Evolutionary conservation across 768 basidiomycete genomes (phyloP), one percentile per base, ranked within the genome.

Genomic region (Jaapia argillacea): DNA sequence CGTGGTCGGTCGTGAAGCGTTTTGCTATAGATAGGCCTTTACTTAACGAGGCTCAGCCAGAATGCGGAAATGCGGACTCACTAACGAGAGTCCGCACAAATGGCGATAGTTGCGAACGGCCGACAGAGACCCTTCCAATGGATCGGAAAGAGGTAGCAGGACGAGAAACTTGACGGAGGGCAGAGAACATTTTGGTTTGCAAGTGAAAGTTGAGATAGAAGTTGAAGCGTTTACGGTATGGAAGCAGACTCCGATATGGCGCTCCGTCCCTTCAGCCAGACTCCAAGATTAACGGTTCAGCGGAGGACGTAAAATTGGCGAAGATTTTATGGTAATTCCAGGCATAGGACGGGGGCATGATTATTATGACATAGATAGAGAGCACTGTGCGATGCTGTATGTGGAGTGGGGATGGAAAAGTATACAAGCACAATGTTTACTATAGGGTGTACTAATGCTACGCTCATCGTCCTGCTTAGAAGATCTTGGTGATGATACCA

Each of bases 401-500:
- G 28, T 16, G 28, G 48, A 49, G 48, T 43, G 46, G 48, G 48
- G 48, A 49, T 49, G 27, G n/a, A 41, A 46, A 23, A 26, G 35
- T 49, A 47, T 42, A 49, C 25, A 46, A 21, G 45, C n/a, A 36
- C 23, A 35, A 36, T 18, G 21, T 47, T 12, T 13, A 41, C 36
- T 33, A 33, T 33, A 33, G 28, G 16, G 10, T 33, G 16, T 10
- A 33, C 28, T 33, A 10, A 10, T 45, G 46, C 20, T 42, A 47
- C 40, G 31, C 22, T 5, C 18, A 20, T 16, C 40, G 62, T 25
- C 59, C 66, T 47, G 57, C 60, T 46, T 75, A 70, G 45, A 90
- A 58, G 50, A 92, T 76, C 65, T 91, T 88, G 50, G 88, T 90
- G 48, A 96, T 81, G 53, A 98, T 79, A 54, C 94, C 94, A 48